These are phyloP conservation scores for Incumbomyces lentus DNA, from an alignment of 2,329 filamentous ascomycete species.

Conservation along the genomic window DNA sequence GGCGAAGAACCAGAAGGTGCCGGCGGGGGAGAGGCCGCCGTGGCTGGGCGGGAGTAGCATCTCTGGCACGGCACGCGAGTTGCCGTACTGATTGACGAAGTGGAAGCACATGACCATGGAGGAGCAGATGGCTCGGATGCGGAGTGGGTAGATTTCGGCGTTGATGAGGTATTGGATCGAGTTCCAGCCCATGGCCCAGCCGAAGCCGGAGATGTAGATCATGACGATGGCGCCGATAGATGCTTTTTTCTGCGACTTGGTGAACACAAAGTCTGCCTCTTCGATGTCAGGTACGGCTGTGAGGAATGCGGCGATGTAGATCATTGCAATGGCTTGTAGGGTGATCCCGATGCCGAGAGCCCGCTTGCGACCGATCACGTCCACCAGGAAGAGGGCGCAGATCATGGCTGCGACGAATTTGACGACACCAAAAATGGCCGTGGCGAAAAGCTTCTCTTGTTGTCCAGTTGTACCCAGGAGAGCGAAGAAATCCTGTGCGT, in stretches of 20 bases:
- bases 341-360: slow-evolving; percentile 39
- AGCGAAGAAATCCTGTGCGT: slow-evolving; percentile 62
- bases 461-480: slow-evolving; percentile 60
- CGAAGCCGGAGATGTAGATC: slow-evolving; percentile 36
- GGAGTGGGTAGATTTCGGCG: slow-evolving; percentile 36
- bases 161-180: slow-evolving; percentile 37
- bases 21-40: slow-evolving; percentile 42
- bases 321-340: slow-evolving; percentile 41
- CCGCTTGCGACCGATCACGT: slow-evolving; percentile 64
- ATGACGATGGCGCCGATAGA: slow-evolving; percentile 33
- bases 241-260: slow-evolving; percentile 22
- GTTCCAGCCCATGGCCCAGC: slow-evolving; percentile 41
- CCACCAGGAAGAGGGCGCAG: slow-evolving; percentile 69
- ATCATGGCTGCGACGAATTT: slow-evolving; percentile 58
- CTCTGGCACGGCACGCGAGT: slow-evolving; percentile 24
- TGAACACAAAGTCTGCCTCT: slow-evolving; percentile 17
- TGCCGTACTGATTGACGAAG: slow-evolving; percentile 28
- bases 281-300: slow-evolving; percentile 24
- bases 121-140: slow-evolving; percentile 32
- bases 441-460: slow-evolving; percentile 60
- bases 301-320: slow-evolving; percentile 46
- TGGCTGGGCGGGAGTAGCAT: slow-evolving; percentile 42
- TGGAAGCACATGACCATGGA: slow-evolving; percentile 37
- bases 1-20: slow-evolving; percentile 69
- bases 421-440: slow-evolving; percentile 64